These are phyloP conservation scores for Corchorus olitorius DNA, from an alignment of 345 rosid species.

Conservation along the genomic window DNA sequence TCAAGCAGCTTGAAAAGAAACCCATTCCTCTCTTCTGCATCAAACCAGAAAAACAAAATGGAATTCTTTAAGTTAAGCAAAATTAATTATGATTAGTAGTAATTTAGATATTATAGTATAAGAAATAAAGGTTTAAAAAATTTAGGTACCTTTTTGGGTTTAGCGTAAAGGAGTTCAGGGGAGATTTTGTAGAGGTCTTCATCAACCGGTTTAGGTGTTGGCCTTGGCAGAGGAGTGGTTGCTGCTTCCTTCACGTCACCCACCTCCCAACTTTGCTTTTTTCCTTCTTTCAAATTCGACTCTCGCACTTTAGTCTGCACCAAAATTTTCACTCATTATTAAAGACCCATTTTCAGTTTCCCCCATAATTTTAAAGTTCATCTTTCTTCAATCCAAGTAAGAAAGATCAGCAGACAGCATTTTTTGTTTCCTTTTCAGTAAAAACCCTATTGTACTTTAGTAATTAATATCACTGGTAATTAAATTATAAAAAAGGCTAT, in stretches of 20 bases:
- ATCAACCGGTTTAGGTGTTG: slow-evolving; percentile 73
- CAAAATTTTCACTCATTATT: not conserved
- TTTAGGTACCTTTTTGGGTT: slow-evolving; percentile 55
- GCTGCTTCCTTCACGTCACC: slow-evolving; percentile 30
- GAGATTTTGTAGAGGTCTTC: slow-evolving; percentile 91
- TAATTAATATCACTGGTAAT: too few species aligned
- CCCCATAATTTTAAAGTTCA: not conserved
- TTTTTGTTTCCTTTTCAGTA: too few species aligned
- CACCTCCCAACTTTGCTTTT: slow-evolving; percentile 37
- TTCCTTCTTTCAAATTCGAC: slow-evolving; percentile 27
- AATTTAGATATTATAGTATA: too few species aligned
- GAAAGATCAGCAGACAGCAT: too few species aligned
- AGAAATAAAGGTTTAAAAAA: not conserved
- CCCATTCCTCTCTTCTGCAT: slow-evolving; percentile 78
- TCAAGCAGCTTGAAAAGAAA: slow-evolving; percentile 76
- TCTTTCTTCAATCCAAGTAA: too few species aligned
- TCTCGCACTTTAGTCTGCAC: slow-evolving; percentile 45
- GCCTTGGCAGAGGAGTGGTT: slow-evolving; percentile 33
- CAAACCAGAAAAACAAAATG: not conserved
- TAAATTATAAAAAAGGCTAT: not conserved
- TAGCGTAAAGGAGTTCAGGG: slow-evolving; percentile 63
- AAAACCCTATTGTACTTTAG: too few species aligned
- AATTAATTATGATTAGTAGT: too few species aligned
- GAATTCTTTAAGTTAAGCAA: too few species aligned
- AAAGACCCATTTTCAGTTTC: not conserved